These are phyloP conservation scores for Xylariaceae sp. DNA, from an alignment of 2,329 filamentous ascomycete species.

Conservation along the genomic window DNA sequence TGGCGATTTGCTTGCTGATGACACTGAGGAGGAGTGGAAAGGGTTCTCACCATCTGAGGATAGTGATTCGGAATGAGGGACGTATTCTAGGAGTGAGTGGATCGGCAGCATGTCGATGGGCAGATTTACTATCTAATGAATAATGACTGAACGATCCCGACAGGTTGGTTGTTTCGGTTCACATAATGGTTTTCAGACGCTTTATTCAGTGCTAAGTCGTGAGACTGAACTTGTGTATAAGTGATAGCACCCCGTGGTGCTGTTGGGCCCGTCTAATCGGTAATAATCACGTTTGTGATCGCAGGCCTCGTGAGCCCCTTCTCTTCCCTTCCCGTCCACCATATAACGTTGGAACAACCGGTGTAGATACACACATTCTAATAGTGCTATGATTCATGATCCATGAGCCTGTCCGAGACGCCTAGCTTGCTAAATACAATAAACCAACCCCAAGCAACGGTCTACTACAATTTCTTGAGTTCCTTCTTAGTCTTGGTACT, in stretches of 20 bases:
- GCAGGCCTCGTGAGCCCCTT: background rate
- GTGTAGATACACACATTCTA: background rate
- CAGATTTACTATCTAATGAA: background rate
- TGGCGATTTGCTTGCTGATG: slow-evolving; percentile 36
- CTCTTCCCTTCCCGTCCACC: background rate
- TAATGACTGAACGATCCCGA: background rate
- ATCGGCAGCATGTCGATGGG: background rate
- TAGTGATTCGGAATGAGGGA: slow-evolving; percentile 27
- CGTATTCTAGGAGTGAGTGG: background rate
- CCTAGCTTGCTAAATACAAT: slow-evolving; percentile 13
- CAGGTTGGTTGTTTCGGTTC: background rate
- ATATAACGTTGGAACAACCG: background rate
- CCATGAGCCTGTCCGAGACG: slow-evolving; percentile 9
- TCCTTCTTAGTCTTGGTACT: slow-evolving; percentile 64
- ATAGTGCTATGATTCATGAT: background rate
- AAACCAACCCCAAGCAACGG: background rate
- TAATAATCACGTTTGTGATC: background rate
- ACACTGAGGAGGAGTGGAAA: slow-evolving; percentile 54
- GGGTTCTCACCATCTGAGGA: slow-evolving; percentile 46
- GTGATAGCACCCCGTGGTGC: background rate
- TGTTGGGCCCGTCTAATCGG: background rate
- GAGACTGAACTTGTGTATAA: background rate
- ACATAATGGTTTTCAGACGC: background rate
- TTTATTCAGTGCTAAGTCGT: background rate
- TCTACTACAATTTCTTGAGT: slow-evolving; percentile 44